Evolutionary conservation across 176 grass and related monocot species (phyloP).

Genomic region (Elymus sibiricus): DNA sequence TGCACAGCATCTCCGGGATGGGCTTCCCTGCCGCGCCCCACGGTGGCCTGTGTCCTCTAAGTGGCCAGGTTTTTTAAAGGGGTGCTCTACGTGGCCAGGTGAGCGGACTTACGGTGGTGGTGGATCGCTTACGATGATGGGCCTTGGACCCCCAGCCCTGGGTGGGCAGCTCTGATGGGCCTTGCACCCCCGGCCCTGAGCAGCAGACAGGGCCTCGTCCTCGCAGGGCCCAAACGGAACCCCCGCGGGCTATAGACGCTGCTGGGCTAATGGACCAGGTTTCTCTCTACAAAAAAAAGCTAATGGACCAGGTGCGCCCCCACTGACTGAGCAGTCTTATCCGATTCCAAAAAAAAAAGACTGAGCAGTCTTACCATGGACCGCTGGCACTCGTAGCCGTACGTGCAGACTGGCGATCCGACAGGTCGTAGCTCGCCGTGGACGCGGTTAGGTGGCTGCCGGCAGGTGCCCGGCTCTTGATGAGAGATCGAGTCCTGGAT

Average conservation of each 20-base stretch:
- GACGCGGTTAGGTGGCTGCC: background rate
- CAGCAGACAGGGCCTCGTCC: background rate
- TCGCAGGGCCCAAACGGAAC: no score
- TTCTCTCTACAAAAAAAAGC: no score
- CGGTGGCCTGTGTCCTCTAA: background rate
- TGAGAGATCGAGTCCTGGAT: background rate
- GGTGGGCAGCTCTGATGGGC: no score
- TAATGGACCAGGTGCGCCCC: background rate
- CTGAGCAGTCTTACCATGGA: background rate
- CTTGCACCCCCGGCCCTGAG: background rate
- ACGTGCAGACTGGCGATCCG: background rate
- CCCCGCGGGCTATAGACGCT: no score
- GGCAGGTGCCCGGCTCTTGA: background rate
- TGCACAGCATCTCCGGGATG: conserved; percentile 17
- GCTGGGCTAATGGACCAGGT: background rate
- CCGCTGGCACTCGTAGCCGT: background rate
- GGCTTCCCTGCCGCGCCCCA: background rate
- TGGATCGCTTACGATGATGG: no score
- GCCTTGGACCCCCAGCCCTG: no score
- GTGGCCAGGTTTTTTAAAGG: background rate
- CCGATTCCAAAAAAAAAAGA: no score
- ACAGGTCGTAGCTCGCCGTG: conserved; percentile 8
- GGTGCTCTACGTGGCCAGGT: no score
- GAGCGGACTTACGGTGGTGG: no score
- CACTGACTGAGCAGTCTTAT: background rate